Evolutionary conservation across 495 filamentous ascomycete species (phyloP).

Genomic region (Talaromyces nanjingensis): DNA sequence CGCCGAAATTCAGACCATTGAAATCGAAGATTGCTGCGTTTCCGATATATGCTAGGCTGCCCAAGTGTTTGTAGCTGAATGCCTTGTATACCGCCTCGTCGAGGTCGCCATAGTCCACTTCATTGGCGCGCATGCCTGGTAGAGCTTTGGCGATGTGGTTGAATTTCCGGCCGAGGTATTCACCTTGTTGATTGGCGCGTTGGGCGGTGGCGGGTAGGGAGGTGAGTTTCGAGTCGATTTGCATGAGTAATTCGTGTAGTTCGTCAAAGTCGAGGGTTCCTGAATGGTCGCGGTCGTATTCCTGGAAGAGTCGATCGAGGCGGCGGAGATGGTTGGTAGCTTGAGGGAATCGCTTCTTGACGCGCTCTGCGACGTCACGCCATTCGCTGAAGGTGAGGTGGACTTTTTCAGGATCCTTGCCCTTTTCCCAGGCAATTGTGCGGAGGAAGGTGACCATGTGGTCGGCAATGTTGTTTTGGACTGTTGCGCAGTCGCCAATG

Average conservation of each 20-base stretch:
- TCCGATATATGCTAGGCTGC: slow-evolving; percentile 90
- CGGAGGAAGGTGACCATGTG: slow-evolving; percentile 85
- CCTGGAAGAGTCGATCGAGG: slow-evolving; percentile 79
- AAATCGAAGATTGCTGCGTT: slow-evolving; percentile 94
- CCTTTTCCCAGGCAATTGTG: slow-evolving; percentile 85
- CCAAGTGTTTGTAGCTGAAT: slow-evolving; percentile 90
- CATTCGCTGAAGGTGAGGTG: slow-evolving; percentile 82
- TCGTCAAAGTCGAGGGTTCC: slow-evolving; percentile 93
- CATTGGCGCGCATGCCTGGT: slow-evolving; percentile 69
- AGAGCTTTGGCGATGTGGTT: slow-evolving; percentile 80
- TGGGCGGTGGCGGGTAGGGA: slow-evolving; percentile 88
- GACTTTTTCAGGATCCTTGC: slow-evolving; percentile 76
- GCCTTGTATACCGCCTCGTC: slow-evolving; percentile 93
- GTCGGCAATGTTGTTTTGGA: slow-evolving; percentile 90
- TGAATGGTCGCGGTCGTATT: slow-evolving; percentile 87
- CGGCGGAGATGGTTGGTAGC: slow-evolving; percentile 83
- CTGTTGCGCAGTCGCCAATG: slow-evolving; percentile 93
- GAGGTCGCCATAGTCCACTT: slow-evolving; percentile 80
- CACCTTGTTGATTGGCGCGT: slow-evolving; percentile 91
- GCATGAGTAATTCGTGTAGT: slow-evolving; percentile 75
- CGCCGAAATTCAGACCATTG: slow-evolving; percentile 67
- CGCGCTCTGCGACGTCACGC: slow-evolving; percentile 70
- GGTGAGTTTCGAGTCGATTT: slow-evolving; percentile 87
- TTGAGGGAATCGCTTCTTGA: slow-evolving; percentile 88
- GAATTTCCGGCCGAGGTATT: slow-evolving; percentile 90